Conservation (phyloP, 169 alveolate genomes). For the Eimeria necatrix region DNA sequence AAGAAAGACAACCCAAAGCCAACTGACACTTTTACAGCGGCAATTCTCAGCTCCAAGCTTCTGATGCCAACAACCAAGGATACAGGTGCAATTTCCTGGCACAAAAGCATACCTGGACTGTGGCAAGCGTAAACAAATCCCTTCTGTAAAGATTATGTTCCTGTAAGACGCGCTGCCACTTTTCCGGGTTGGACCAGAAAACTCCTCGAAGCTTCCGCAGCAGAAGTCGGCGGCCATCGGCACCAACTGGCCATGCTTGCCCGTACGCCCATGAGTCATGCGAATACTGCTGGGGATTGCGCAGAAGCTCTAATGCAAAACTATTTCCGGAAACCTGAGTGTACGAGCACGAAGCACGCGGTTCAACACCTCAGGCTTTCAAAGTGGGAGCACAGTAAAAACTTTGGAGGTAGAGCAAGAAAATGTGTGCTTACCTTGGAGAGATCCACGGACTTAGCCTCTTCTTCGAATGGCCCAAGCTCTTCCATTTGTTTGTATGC, state of each 20-base stretch:
- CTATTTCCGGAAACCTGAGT: constrained; percentile 77
- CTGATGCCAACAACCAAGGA: background rate
- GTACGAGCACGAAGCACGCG: background rate
- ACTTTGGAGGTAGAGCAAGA: too few relatives aligned
- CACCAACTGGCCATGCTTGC: constrained; percentile 81
- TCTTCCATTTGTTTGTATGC: constrained; percentile 83
- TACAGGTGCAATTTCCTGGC: background rate
- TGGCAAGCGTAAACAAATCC: constrained; percentile 82
- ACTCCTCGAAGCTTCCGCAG: constrained; percentile 82
- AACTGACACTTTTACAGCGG: background rate
- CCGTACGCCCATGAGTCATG: constrained; percentile 80
- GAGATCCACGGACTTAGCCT: constrained; percentile 79
- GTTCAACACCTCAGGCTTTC: too few relatives aligned
- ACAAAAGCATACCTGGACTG: constrained; percentile 77
- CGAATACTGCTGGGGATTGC: constrained; percentile 79
- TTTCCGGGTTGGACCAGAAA: constrained; percentile 80
- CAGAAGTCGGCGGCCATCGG: constrained; percentile 83
- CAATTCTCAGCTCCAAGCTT: background rate
- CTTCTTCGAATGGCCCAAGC: constrained; percentile 81
- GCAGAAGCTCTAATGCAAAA: constrained; percentile 79
- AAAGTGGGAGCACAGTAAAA: too few relatives aligned
- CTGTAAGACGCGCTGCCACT: constrained; percentile 81
- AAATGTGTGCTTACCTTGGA: constrained; percentile 52
- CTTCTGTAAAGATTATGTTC: constrained; percentile 76
- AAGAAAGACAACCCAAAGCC: background rate